Percentiles rank a stretch among this genome's conserved stretches.
These are phyloP conservation scores for Candida corydali DNA, from an alignment of 805 yeast species.

Conservation along the genomic window DNA sequence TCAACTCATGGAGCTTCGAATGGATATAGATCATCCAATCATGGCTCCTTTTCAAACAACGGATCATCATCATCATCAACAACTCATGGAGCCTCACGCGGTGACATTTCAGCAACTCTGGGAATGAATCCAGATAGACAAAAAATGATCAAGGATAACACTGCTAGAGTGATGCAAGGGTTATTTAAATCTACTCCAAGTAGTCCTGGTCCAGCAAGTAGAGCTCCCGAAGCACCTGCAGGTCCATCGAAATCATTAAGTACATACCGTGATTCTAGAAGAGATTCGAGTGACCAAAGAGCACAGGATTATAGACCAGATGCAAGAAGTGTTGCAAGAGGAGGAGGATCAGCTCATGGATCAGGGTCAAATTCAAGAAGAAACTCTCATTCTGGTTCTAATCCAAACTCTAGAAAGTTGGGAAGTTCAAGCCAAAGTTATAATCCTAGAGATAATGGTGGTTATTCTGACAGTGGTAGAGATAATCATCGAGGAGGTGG, in stretches of 20 bases:
- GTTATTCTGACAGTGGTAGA: neutral
- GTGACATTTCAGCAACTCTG: no score
- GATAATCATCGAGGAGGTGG: neutral
- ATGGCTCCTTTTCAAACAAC: no score
- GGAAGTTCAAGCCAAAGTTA: no score
- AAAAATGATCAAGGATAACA: neutral
- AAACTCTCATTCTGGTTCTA: no score
- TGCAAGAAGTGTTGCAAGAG: no score
- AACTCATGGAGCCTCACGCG: no score
- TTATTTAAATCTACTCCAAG: neutral
- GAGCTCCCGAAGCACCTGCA: neutral
- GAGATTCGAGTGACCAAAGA: neutral
- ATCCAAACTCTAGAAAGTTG: no score
- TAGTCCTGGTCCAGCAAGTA: neutral
- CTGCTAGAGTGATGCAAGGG: neutral
- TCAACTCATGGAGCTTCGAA: no score
- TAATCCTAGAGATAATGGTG: neutral
- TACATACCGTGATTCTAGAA: neutral
- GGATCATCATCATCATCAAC: no score
- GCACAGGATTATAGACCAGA: neutral
- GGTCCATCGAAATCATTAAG: neutral
- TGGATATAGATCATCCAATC: no score
- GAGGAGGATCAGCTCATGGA: no score
- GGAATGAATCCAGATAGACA: conserved; percentile 3
- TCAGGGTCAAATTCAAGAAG: no score